These are phyloP conservation scores for Eimeria tenella DNA, from an alignment of 169 alveolate species.

Conservation along the genomic window DNA sequence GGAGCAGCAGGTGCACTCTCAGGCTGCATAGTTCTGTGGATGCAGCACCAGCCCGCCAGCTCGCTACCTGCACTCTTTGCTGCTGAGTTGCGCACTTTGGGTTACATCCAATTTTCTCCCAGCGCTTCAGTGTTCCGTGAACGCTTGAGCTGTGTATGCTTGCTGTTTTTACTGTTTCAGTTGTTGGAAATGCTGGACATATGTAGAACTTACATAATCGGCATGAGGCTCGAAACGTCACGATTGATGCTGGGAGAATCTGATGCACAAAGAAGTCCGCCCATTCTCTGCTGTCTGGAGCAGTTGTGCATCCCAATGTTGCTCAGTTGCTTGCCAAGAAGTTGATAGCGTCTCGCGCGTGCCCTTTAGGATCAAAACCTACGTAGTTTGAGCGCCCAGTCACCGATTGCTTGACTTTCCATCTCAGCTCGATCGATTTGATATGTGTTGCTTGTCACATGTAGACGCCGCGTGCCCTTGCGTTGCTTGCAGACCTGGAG, in stretches of 20 bases:
- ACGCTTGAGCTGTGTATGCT: background rate
- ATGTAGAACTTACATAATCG: constrained; percentile 77
- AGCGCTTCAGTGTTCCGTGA: background rate
- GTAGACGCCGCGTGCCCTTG: background rate
- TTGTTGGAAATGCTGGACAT: constrained; percentile 77
- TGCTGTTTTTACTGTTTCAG: constrained; percentile 50
- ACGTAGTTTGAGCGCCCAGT: no score
- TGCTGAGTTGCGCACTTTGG: background rate
- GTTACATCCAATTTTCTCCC: background rate
- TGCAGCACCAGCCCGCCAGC: no score
- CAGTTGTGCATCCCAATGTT: no score
- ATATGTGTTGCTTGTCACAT: background rate
- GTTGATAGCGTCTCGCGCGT: no score
- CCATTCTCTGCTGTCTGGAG: background rate
- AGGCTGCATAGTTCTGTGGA: no score
- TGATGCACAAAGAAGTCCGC: constrained; percentile 75
- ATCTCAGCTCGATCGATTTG: no score
- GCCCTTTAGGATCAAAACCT: no score
- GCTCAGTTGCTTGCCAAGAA: no score
- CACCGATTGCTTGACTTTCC: no score
- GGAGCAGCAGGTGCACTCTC: constrained; percentile 73
- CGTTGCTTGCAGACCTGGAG: constrained; percentile 79
- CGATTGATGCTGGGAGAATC: constrained; percentile 80
- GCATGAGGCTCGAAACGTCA: constrained; percentile 84
- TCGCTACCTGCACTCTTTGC: background rate